A percentile compares a stretch with the other conserved stretches of the same genome.
Evolutionary conservation across 2,329 filamentous ascomycete genomes (phyloP).

Genomic region (Xylaria sp.): DNA sequence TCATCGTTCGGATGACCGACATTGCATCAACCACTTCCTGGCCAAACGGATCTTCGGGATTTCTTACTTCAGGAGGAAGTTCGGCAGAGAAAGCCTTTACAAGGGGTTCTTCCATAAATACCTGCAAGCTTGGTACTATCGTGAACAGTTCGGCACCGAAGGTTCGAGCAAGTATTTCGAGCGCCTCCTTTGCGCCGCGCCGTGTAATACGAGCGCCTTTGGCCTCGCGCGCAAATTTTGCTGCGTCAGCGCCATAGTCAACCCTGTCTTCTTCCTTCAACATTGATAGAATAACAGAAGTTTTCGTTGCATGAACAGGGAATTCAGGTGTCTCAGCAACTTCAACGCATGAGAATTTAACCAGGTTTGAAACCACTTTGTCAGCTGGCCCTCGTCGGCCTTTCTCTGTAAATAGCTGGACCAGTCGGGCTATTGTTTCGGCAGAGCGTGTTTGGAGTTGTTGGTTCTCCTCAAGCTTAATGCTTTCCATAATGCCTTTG

Average conservation of each 20-base stretch:
- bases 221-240: constrained; percentile 88
- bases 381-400: constrained; percentile 88
- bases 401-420: constrained; percentile 85
- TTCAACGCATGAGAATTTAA: constrained; percentile 98
- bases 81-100: constrained; percentile 76
- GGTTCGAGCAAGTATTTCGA: constrained; percentile 84
- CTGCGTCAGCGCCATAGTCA: constrained; percentile 85
- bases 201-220: constrained; percentile 90
- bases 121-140: constrained; percentile 84
- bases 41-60: constrained; percentile 80
- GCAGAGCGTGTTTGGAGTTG: constrained; percentile 90
- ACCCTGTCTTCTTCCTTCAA: constrained; percentile 97
- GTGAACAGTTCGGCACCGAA: constrained; percentile 83
- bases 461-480: constrained; percentile 92
- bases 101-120: constrained; percentile 85
- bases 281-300: constrained; percentile 86
- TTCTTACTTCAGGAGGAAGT: constrained; percentile 77
- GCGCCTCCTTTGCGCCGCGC: constrained; percentile 90
- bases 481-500: constrained; percentile 97
- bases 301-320: constrained; percentile 80
- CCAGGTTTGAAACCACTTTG: constrained; percentile 93
- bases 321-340: constrained; percentile 98
- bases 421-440: constrained; percentile 82
- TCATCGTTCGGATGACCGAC: constrained; percentile 89
- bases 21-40: constrained; percentile 95